Conservation (phyloP, 495 filamentous ascomycete genomes). For the Penicillium arizonense region DNA sequence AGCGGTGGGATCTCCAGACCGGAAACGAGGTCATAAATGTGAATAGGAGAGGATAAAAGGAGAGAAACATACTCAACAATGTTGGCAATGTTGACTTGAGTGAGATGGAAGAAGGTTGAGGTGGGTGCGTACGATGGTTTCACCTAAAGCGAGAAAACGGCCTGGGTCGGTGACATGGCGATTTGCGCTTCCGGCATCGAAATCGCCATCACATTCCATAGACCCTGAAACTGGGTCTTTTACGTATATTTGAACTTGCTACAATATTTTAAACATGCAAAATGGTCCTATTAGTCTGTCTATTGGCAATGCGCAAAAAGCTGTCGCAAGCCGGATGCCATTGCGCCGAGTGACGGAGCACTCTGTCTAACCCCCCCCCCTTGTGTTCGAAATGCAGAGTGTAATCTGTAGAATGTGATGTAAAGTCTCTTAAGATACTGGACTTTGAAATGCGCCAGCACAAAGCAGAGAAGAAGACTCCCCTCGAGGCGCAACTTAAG, state of each 20-base stretch:
- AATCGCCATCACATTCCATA: conserved; percentile 23
- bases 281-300: not conserved
- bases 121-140: conserved; percentile 44
- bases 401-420: not conserved
- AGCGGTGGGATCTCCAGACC: conserved; percentile 38
- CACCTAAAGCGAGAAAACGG: conserved; percentile 44
- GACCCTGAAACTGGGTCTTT: not conserved
- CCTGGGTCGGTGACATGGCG: conserved; percentile 40
- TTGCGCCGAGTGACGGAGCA: conserved; percentile 26
- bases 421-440: too few relatives aligned
- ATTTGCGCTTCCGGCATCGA: conserved; percentile 32
- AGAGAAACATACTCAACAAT: conserved; percentile 20
- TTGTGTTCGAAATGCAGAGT: conserved; percentile 1
- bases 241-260: not conserved
- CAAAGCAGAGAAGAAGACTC: not conserved
- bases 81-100: conserved; percentile 13
- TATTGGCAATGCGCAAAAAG: conserved; percentile 28
- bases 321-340: conserved; percentile 28
- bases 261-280: conserved; percentile 1
- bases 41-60: not conserved
- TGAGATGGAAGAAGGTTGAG: conserved; percentile 23
- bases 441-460: not conserved
- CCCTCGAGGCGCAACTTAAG: not conserved
- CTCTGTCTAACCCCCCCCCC: conserved; percentile 13
- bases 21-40: conserved; percentile 15